Evolutionary conservation across 768 basidiomycete species (phyloP).

Genomic region (Hypholoma fasciculare): DNA sequence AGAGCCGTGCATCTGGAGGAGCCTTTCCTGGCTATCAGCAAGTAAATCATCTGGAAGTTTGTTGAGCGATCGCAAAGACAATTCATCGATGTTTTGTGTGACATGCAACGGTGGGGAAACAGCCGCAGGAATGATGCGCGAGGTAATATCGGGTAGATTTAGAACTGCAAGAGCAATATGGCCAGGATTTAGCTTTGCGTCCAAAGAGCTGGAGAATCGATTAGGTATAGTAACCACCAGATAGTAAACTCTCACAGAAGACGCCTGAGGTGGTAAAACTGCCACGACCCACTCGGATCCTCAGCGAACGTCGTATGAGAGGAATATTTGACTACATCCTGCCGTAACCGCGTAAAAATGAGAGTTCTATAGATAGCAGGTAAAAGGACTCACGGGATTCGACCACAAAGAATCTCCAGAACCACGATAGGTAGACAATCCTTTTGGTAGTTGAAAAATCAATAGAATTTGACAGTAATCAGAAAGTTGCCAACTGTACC

Average conservation of each 20-base stretch:
- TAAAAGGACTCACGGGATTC: constrained; percentile 1
- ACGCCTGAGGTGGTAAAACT: constrained; percentile 48
- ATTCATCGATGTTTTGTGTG: constrained; percentile 50
- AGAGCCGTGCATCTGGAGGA: constrained; percentile 53
- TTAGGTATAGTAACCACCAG: neutral
- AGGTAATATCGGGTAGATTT: constrained; percentile 28
- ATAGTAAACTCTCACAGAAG: constrained; percentile 28
- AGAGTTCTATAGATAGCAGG: neutral
- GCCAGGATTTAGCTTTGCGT: constrained; percentile 43
- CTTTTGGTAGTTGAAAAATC: neutral
- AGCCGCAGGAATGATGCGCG: constrained; percentile 30
- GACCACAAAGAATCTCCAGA: constrained; percentile 12
- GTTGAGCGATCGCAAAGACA: constrained; percentile 32
- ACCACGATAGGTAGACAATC: constrained; percentile 15
- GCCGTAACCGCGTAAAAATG: neutral
- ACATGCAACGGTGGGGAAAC: constrained; percentile 32
- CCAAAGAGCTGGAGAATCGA: constrained; percentile 24
- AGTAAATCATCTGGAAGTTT: constrained; percentile 12
- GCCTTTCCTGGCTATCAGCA: constrained; percentile 10
- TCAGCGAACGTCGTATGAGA: constrained; percentile 39
- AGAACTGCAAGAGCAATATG: constrained; percentile 42
- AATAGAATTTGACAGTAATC: neutral
- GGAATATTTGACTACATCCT: constrained; percentile 24
- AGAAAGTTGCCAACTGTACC: constrained; percentile 1
- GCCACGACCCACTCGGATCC: constrained; percentile 42